Evolutionary conservation across 768 basidiomycete genomes (phyloP), one percentile per base, ranked within the genome.

Genomic region (Tubosaeta brunneosetosa): DNA sequence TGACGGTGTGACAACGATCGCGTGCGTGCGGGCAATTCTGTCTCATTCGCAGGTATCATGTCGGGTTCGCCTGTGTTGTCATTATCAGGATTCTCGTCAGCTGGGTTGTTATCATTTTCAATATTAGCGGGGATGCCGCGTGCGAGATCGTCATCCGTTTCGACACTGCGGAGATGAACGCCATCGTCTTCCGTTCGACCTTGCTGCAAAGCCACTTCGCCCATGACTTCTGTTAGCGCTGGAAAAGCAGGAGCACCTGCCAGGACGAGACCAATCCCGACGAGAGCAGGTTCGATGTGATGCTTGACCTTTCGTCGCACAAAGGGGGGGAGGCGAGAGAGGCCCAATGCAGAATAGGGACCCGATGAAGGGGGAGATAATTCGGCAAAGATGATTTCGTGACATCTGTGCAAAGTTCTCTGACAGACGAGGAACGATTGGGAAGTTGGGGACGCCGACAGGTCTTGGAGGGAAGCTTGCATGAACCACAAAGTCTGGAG

Each of bases 331-430:
- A 73, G 73, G 38, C 71, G 66, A 34, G 82, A 77, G 14, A 80
- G 66, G 60, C 71, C 73, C 59, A 87, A 67, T 8, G 78, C 75
- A 13, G 81, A 74, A 66, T 94, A 94, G 1, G 91, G 88, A 3
- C 82, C 76, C 10, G 77, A 70, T 11, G 78, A 71, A 8, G 85
- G 80, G 22, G 82, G 74, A 11, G 93, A 83, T 32, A 88, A 76
- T 69, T 97, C 91, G 44, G 84, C 84, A 66, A 97, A 99, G 62
- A 99, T 95, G 68, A 98, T 94, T 72, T 94, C 88, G 71, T 98
- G 94, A 64, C 94, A 94, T 67, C 81, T 81, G 67, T 90, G 90
- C 53, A 97, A 74, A 36, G 94, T 83, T 55, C 95, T 83, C 70
- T 94, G 92, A 68, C 97, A 98, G 52, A 95, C 87, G 44, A 82